Evolutionary conservation across 2,329 filamentous ascomycete species (phyloP).

Genomic region (Zopfia rhizophila): DNA sequence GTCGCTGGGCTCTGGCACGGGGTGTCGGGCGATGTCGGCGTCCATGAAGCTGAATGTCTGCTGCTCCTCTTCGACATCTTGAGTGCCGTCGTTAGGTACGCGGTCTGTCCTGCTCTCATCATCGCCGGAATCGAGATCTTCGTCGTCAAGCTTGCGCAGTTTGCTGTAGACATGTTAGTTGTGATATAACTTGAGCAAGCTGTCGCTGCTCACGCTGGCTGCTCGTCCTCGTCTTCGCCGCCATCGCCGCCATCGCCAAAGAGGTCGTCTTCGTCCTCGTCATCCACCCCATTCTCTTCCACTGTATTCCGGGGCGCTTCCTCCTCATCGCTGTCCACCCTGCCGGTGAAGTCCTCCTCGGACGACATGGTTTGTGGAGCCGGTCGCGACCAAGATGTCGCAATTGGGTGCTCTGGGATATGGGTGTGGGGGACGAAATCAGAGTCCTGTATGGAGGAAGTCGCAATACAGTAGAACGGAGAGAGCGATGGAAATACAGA

Average conservation of each 20-base stretch:
- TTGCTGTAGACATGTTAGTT: constrained; percentile 39
- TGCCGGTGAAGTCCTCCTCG: constrained; percentile 45
- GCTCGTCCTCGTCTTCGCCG: constrained; percentile 43
- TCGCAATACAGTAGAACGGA: neutral
- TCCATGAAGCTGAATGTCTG: constrained; percentile 69
- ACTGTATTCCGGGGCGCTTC: constrained; percentile 42
- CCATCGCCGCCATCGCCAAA: constrained; percentile 59
- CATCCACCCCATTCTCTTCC: constrained; percentile 40
- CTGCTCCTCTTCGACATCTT: constrained; percentile 62
- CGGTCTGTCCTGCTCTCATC: constrained; percentile 73
- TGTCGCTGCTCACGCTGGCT: constrained; percentile 36
- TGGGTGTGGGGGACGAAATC: no score
- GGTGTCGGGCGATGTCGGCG: constrained; percentile 73
- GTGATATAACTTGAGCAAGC: constrained; percentile 45
- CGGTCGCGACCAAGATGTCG: constrained; percentile 7
- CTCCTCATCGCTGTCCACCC: constrained; percentile 43
- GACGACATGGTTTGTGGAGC: constrained; percentile 39
- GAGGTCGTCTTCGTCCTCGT: constrained; percentile 56
- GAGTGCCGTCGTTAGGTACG: constrained; percentile 60
- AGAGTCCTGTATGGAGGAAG: no score
- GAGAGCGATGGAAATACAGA: neutral
- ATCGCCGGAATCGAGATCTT: constrained; percentile 70
- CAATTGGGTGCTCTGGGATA: neutral
- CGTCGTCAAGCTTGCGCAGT: constrained; percentile 67
- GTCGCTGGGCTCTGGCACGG: constrained; percentile 75